Evolutionary conservation across 2,329 filamentous ascomycete species (phyloP).

Genomic region (Venturia aucupariae): DNA sequence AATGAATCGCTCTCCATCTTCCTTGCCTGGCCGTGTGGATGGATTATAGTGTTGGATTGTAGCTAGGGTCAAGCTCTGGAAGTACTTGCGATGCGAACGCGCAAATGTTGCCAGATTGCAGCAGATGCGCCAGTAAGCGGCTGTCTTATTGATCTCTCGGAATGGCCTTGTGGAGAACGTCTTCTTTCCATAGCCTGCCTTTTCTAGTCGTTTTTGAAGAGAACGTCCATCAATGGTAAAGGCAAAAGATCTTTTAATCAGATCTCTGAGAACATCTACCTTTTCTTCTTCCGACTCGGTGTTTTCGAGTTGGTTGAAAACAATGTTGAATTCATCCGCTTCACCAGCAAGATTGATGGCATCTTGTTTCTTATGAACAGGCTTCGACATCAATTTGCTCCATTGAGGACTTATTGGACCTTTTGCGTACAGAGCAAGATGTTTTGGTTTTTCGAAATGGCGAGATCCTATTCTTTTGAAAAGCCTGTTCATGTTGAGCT

Average conservation of each 20-base stretch:
- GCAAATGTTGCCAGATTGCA: constrained; percentile 9
- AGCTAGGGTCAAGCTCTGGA: constrained; percentile 10
- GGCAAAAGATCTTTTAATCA: constrained; percentile 13
- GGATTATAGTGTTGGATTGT: constrained; percentile 13
- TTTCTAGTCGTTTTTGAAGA: constrained; percentile 14
- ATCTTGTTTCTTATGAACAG: constrained; percentile 2
- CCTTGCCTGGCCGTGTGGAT: not conserved
- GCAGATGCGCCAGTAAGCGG: constrained; percentile 16
- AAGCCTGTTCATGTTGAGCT: constrained; percentile 10
- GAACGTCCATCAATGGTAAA: constrained; percentile 15
- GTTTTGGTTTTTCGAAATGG: constrained; percentile 7
- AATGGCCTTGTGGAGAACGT: constrained; percentile 9
- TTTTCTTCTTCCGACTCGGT: not conserved
- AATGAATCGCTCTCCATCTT: constrained; percentile 10
- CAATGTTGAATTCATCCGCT: not conserved
- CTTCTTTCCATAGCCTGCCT: constrained; percentile 12
- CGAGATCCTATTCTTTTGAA: constrained; percentile 7
- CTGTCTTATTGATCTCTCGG: constrained; percentile 14
- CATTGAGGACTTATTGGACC: constrained; percentile 9
- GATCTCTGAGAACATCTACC: not conserved
- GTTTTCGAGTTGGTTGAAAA: constrained; percentile 5
- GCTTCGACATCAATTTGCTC: not conserved
- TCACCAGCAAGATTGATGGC: not conserved
- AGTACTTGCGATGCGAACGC: constrained; percentile 15
- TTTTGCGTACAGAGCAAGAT: constrained; percentile 2